Evolutionary conservation across 306 rosid genomes (phyloP).

Genomic region (Castanopsis chinensis): DNA sequence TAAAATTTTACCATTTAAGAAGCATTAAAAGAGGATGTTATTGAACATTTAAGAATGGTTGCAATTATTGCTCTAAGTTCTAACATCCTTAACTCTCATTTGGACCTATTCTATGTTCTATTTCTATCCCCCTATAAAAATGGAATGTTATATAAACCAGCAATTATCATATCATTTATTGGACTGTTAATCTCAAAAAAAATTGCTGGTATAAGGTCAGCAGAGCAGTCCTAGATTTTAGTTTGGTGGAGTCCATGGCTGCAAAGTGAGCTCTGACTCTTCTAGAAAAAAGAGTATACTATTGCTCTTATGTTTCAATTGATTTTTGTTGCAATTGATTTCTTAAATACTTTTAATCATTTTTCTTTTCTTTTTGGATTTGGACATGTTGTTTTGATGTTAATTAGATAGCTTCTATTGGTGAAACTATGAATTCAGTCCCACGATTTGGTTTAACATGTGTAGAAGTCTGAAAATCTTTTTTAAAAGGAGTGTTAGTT

Average conservation of each 20-base stretch:
- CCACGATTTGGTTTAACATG: background rate
- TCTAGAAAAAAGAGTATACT: background rate
- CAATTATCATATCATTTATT: background rate
- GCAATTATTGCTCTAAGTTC: no score
- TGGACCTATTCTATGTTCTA: no score
- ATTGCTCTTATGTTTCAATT: no score
- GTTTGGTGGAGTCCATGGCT: background rate
- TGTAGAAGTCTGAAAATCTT: background rate
- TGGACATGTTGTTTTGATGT: background rate
- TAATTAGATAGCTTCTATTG: background rate
- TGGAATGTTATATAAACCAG: no score
- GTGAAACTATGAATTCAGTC: background rate
- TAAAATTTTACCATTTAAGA: background rate
- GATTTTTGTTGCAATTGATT: background rate
- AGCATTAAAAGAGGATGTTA: no score
- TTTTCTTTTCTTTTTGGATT: background rate
- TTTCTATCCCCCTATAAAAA: no score
- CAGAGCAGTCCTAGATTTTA: background rate
- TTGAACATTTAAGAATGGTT: no score
- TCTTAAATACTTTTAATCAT: background rate
- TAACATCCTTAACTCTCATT: no score
- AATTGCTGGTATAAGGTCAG: background rate
- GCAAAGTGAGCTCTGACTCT: slow-evolving; percentile 26
- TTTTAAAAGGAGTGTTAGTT: background rate
- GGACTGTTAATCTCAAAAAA: background rate